Percentiles rank a stretch among this genome's conserved stretches.
Conservation (phyloP, 2,329 filamentous ascomycete species). For the Phaeoacremonium minimum region DNA sequence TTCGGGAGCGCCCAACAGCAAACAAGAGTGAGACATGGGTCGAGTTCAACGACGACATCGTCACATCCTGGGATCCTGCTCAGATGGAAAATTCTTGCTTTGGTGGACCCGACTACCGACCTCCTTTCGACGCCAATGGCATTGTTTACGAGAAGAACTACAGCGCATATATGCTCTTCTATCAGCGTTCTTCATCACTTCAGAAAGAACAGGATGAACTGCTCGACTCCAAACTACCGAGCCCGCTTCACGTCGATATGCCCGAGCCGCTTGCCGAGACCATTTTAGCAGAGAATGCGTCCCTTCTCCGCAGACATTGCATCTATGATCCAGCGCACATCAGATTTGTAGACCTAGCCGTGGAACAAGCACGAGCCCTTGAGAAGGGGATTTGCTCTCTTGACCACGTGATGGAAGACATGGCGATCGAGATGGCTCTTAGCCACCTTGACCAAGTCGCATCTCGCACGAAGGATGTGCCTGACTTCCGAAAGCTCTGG, state of each 20-base stretch:
- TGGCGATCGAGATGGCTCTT: constrained; percentile 51
- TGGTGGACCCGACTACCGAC: constrained; percentile 61
- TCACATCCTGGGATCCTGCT: constrained; percentile 68
- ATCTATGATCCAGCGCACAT: constrained; percentile 71
- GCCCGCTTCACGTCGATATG: constrained; percentile 41
- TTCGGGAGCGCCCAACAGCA: constrained; percentile 68
- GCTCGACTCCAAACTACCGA: constrained; percentile 23
- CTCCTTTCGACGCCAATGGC: constrained; percentile 38
- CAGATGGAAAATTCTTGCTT: constrained; percentile 75
- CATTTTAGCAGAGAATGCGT: constrained; percentile 68
- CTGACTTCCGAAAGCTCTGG: constrained; percentile 52
- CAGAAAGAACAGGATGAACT: constrained; percentile 45
- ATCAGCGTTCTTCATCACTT: constrained; percentile 72
- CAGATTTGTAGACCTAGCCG: constrained; percentile 59
- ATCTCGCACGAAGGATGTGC: constrained; percentile 64
- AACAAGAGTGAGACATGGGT: constrained; percentile 61
- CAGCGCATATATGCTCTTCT: constrained; percentile 98
- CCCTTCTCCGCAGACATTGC: constrained; percentile 71
- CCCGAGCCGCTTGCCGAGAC: constrained; percentile 44
- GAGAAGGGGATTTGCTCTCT: constrained; percentile 40
- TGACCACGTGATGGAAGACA: constrained; percentile 39
- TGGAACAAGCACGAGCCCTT: constrained; percentile 50
- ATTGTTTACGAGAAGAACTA: constrained; percentile 62
- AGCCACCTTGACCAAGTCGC: constrained; percentile 73
- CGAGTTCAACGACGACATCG: constrained; percentile 90